phyloP scores from a whole-genome alignment of 139 green algal genomes.

The Klebsormidium nitens region DNA sequence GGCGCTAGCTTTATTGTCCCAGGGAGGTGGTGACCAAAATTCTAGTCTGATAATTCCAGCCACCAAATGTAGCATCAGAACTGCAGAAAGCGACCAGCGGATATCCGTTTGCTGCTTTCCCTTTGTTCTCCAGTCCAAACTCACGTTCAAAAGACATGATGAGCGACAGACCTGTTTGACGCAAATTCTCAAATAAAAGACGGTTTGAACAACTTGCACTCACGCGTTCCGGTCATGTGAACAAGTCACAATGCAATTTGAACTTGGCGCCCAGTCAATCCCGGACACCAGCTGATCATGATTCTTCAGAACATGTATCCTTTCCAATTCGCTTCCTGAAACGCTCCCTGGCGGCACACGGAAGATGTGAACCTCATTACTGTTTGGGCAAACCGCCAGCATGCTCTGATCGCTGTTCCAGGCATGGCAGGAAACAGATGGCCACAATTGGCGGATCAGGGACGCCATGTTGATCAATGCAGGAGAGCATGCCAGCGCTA shows the following conservation, averaged over 20 bases:
- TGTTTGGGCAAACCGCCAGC: conserved; percentile 22
- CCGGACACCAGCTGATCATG: conserved; percentile 43
- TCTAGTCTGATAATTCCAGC: neutral
- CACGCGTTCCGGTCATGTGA: conserved; percentile 48
- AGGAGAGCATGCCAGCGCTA: too few relatives aligned
- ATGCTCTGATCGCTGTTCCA: conserved; percentile 9
- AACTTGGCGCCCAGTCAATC: conserved; percentile 40
- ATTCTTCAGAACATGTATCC: conserved; percentile 21
- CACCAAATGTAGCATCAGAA: neutral
- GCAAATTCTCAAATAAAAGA: neutral
- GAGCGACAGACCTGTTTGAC: neutral
- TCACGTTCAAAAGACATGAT: neutral
- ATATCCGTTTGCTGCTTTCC: neutral
- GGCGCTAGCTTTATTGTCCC: too few relatives aligned
- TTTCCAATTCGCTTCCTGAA: conserved; percentile 1
- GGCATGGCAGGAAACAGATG: conserved; percentile 14
- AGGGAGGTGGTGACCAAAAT: too few relatives aligned
- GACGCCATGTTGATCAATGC: too few relatives aligned
- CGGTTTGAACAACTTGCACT: neutral
- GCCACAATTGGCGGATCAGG: conserved; percentile 8
- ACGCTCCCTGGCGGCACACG: neutral
- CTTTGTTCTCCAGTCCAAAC: neutral
- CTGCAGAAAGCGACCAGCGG: neutral
- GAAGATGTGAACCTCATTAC: conserved; percentile 18
- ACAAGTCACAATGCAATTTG: conserved; percentile 42